These are phyloP conservation scores for Knoxia roxburghii DNA, from an alignment of 257 asterid species.

Conservation along the genomic window DNA sequence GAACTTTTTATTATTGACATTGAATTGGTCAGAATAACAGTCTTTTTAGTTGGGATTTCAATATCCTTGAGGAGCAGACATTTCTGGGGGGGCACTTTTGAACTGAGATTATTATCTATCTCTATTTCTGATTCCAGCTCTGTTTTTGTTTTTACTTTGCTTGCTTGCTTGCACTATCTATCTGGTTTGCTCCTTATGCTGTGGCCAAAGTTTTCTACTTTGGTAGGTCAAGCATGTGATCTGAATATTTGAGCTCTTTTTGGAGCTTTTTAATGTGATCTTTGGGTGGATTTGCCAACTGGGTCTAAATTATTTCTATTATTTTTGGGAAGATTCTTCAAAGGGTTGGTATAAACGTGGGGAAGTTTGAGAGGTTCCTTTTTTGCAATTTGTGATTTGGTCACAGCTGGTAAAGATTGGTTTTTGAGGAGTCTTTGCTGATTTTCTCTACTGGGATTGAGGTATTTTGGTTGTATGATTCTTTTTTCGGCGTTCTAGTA, in stretches of 20 bases:
- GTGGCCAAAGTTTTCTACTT: slow-evolving; percentile 17
- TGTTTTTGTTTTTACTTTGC: slow-evolving; percentile 5
- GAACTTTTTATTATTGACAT: slow-evolving; percentile 23
- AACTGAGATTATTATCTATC: slow-evolving; percentile 29
- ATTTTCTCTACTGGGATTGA: slow-evolving; percentile 36
- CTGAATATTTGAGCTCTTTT: slow-evolving; percentile 21
- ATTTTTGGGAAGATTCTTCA: slow-evolving; percentile 23
- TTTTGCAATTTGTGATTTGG: slow-evolving; percentile 9
- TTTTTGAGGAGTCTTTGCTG: slow-evolving; percentile 27
- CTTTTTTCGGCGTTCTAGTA: background rate
- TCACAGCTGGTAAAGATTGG: background rate
- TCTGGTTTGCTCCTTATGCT: slow-evolving; percentile 7
- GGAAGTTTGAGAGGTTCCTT: slow-evolving; percentile 7
- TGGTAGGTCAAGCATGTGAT: slow-evolving; percentile 34
- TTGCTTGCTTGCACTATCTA: slow-evolving; percentile 19
- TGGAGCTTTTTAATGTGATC: slow-evolving; percentile 14
- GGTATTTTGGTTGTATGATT: slow-evolving; percentile 29
- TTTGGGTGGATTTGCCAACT: slow-evolving; percentile 21
- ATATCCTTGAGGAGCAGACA: slow-evolving; percentile 35
- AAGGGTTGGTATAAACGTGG: slow-evolving; percentile 19
- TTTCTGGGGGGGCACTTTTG: slow-evolving; percentile 35
- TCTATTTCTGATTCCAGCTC: slow-evolving; percentile 18
- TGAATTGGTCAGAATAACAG: slow-evolving; percentile 44
- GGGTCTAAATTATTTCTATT: slow-evolving; percentile 23
- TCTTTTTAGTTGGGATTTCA: slow-evolving; percentile 39